These are phyloP conservation scores for Chenopodium formosanum DNA, from an alignment of 148 eudicot genomes.

Conservation along the genomic window DNA sequence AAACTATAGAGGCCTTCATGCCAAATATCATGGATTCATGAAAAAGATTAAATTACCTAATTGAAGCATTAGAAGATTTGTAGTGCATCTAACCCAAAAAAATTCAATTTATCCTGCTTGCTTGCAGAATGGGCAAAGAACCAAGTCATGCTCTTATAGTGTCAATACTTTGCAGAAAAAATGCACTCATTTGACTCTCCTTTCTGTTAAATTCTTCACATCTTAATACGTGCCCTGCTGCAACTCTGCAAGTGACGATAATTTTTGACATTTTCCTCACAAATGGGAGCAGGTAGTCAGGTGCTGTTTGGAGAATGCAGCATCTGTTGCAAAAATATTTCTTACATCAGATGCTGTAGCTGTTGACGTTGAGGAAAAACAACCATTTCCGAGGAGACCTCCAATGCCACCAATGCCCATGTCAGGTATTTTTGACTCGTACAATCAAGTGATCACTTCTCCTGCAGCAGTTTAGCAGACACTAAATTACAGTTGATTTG, in stretches of 20 bases:
- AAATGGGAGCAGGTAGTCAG: conserved; percentile 64
- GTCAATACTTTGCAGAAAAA: neutral
- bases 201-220: neutral
- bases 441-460: too few relatives aligned
- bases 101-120: neutral
- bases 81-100: neutral
- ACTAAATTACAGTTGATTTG: too few relatives aligned
- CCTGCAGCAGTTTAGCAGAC: too few relatives aligned
- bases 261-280: neutral
- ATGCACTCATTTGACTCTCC: neutral
- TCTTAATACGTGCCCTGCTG: neutral
- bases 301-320: conserved; percentile 85
- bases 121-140: neutral
- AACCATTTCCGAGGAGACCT: conserved; percentile 34
- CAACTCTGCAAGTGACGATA: neutral
- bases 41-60: too few relatives aligned
- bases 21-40: too few relatives aligned
- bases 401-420: conserved; percentile 50
- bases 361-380: conserved; percentile 51
- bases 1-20: too few relatives aligned
- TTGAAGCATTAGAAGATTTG: neutral
- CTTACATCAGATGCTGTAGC: conserved; percentile 80
- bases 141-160: neutral
- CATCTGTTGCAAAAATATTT: conserved; percentile 83
- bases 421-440: conserved; percentile 39